Evolutionary conservation across 1,284 basidiomycete genomes (phyloP).

Genomic region (Thecaphora thlaspeos): DNA sequence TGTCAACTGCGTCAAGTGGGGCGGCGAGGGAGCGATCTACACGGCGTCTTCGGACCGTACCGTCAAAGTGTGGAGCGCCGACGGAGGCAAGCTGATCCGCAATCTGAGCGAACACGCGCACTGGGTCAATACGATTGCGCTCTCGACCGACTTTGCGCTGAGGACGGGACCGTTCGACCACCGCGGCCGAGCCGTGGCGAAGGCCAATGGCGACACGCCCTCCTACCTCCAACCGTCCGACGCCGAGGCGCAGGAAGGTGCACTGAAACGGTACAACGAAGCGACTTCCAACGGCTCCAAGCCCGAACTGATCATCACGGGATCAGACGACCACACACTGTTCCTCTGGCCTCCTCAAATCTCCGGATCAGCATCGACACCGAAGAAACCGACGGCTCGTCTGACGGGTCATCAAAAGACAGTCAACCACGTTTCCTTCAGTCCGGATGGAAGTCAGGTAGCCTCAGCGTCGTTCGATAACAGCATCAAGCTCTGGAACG

Average conservation of each 20-base stretch:
- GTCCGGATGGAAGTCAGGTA: conserved; percentile 86
- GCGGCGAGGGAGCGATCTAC: conserved; percentile 66
- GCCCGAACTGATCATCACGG: conserved; percentile 75
- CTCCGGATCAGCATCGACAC: conserved; percentile 61
- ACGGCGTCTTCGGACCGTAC: conserved; percentile 92
- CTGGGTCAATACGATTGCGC: conserved; percentile 94
- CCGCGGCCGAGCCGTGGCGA: conserved; percentile 57
- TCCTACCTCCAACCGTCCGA: conserved; percentile 27
- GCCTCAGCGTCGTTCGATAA: conserved; percentile 91
- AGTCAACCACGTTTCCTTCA: conserved; percentile 91
- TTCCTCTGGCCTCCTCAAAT: conserved; percentile 55
- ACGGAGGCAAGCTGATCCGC: conserved; percentile 66
- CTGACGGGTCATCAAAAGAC: conserved; percentile 94
- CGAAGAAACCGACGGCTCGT: conserved; percentile 80
- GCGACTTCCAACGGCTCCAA: conserved; percentile 72
- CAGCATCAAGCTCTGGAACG: conserved; percentile 83
- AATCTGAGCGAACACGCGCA: conserved; percentile 92
- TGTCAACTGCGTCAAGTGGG: conserved; percentile 95
- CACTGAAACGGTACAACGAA: conserved; percentile 67
- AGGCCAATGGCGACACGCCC: conserved; percentile 1
- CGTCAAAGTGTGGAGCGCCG: conserved; percentile 88
- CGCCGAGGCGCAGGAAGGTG: conserved; percentile 10
- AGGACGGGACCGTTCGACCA: conserved; percentile 95
- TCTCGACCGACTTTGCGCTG: conserved; percentile 92
- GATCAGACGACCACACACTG: conserved; percentile 83